Conservation (phyloP, 1,139 yeast genomes). For the Lodderomyces theae region DNA sequence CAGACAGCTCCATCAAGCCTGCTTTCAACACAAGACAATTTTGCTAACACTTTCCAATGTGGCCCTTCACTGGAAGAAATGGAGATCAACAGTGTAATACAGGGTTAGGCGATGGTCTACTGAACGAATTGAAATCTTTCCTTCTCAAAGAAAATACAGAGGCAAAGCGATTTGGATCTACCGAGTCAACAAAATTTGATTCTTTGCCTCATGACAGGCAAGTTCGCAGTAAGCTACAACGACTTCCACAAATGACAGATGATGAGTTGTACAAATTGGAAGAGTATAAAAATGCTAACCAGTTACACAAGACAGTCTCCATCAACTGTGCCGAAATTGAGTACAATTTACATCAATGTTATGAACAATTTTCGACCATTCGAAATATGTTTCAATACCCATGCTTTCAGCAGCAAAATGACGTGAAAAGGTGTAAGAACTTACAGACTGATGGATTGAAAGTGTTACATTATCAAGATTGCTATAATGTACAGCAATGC, state of each 20-base stretch:
- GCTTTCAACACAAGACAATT: neutral
- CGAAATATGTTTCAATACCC: slow-evolving; percentile 4
- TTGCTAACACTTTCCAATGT: slow-evolving; percentile 15
- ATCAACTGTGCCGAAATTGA: slow-evolving; percentile 47
- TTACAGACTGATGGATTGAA: slow-evolving; percentile 37
- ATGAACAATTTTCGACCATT: slow-evolving; percentile 17
- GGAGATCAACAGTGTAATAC: slow-evolving; percentile 17
- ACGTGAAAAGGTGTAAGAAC: slow-evolving; percentile 25
- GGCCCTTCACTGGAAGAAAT: slow-evolving; percentile 21
- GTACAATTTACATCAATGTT: slow-evolving; percentile 36
- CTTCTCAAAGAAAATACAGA: slow-evolving; percentile 33
- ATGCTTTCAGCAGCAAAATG: slow-evolving; percentile 6
- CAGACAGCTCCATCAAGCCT: too few relatives aligned
- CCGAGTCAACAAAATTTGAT: slow-evolving; percentile 20
- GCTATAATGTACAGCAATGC: slow-evolving; percentile 40
- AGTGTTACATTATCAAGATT: slow-evolving; percentile 37
- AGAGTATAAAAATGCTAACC: slow-evolving; percentile 31
- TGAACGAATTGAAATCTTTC: slow-evolving; percentile 31
- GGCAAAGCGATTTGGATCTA: slow-evolving; percentile 9
- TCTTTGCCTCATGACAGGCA: slow-evolving; percentile 26
- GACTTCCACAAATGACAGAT: slow-evolving; percentile 14
- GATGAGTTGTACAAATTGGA: slow-evolving; percentile 30
- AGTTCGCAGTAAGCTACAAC: slow-evolving; percentile 28
- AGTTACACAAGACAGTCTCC: slow-evolving; percentile 23
- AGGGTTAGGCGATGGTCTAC: slow-evolving; percentile 31